Evolutionary conservation across 2,329 filamentous ascomycete species (phyloP).

Genomic region (Paecilomyces dactylethromorphus): DNA sequence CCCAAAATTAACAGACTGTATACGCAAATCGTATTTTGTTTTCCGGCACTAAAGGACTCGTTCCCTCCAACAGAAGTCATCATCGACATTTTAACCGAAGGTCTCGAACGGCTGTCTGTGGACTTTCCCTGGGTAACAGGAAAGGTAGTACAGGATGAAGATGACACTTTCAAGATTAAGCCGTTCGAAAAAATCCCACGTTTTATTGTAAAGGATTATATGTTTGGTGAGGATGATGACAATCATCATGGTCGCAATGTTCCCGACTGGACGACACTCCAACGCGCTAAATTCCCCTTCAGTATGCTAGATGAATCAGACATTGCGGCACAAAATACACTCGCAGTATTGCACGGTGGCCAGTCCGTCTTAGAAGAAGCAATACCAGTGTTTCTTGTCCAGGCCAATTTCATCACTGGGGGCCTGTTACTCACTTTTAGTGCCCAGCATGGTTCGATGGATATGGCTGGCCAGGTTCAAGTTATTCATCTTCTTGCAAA

Average conservation of each 20-base stretch:
- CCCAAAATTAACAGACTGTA: slow-evolving; percentile 37
- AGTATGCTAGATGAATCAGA: slow-evolving; percentile 42
- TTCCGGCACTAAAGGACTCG: slow-evolving; percentile 18
- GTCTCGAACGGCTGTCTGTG: slow-evolving; percentile 32
- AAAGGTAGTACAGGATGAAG: slow-evolving; percentile 32
- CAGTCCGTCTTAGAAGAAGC: slow-evolving; percentile 7
- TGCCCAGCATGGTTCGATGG: slow-evolving; percentile 45
- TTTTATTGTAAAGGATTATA: slow-evolving; percentile 40
- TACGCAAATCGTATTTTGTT: slow-evolving; percentile 42
- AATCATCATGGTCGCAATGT: slow-evolving; percentile 7
- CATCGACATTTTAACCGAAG: slow-evolving; percentile 24
- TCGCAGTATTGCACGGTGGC: slow-evolving; percentile 22
- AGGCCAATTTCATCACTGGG: slow-evolving; percentile 43
- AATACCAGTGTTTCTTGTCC: slow-evolving; percentile 40
- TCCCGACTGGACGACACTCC: slow-evolving; percentile 34
- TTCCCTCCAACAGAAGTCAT: slow-evolving; percentile 14
- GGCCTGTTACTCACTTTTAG: slow-evolving; percentile 47
- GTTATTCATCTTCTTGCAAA: slow-evolving; percentile 45
- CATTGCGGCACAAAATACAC: slow-evolving; percentile 36
- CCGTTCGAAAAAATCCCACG: slow-evolving; percentile 22
- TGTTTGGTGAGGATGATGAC: slow-evolving; percentile 18
- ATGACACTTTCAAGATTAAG: slow-evolving; percentile 33
- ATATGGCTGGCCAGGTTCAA: slow-evolving; percentile 45
- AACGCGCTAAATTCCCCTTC: slow-evolving; percentile 38
- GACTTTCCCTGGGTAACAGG: slow-evolving; percentile 46